A percentile compares a stretch with the other conserved stretches of the same genome.
phyloP scores from a whole-genome alignment of 768 basidiomycete species.

The Leccinum barrowsii region DNA sequence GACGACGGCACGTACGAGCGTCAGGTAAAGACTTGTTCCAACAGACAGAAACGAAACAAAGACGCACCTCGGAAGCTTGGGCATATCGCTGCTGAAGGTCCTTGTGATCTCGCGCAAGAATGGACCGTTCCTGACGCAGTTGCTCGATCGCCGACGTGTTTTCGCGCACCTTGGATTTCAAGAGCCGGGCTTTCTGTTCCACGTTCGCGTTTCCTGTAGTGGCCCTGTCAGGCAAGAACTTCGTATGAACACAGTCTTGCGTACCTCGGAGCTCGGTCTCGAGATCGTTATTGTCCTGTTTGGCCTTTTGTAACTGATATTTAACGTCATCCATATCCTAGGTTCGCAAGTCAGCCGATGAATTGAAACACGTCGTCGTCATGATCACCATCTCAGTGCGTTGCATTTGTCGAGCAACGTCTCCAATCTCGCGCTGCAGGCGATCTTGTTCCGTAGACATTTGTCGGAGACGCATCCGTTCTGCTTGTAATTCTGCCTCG shows the following conservation, averaged over 20 bases:
- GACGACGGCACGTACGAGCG: neutral
- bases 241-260: slow-evolving; percentile 12
- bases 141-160: slow-evolving; percentile 70
- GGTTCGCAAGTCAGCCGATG: slow-evolving; percentile 1
- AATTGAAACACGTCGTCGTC: neutral
- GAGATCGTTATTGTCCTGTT: slow-evolving; percentile 69
- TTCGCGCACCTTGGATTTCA: slow-evolving; percentile 65
- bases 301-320: slow-evolving; percentile 61
- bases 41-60: neutral
- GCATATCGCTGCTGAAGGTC: neutral
- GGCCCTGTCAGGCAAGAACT: neutral
- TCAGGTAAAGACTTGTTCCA: neutral
- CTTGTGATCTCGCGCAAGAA: slow-evolving; percentile 67
- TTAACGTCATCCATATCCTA: slow-evolving; percentile 82
- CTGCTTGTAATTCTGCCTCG: slow-evolving; percentile 66
- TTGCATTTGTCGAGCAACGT: slow-evolving; percentile 58
- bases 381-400: slow-evolving; percentile 64
- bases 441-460: slow-evolving; percentile 62
- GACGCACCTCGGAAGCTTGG: neutral
- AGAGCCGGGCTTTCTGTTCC: slow-evolving; percentile 69
- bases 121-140: slow-evolving; percentile 71
- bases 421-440: slow-evolving; percentile 61
- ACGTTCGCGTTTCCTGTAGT: slow-evolving; percentile 55
- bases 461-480: slow-evolving; percentile 61
- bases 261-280: slow-evolving; percentile 72